Evolutionary conservation across 805 yeast genomes (phyloP).

Genomic region (Cyberlindnera suaveolens): DNA sequence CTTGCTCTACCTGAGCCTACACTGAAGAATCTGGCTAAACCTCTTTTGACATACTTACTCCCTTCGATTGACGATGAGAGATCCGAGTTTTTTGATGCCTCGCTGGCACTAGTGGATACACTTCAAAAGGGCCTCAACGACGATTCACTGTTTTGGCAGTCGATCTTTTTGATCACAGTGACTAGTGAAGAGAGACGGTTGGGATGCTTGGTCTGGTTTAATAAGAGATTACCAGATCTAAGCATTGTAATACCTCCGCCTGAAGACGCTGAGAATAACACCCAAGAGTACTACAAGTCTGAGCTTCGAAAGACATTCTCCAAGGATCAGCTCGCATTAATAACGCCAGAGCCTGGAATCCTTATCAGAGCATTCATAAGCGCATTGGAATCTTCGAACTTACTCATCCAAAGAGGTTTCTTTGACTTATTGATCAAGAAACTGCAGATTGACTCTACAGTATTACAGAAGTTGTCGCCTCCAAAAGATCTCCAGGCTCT

Average conservation of each 20-base stretch:
- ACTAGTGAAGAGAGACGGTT: slow-evolving; percentile 72
- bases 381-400: slow-evolving; percentile 59
- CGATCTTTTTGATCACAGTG: slow-evolving; percentile 66
- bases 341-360: slow-evolving; percentile 75
- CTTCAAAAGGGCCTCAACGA: slow-evolving; percentile 53
- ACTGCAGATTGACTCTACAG: slow-evolving; percentile 57
- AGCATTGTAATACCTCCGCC: slow-evolving; percentile 26
- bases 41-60: slow-evolving; percentile 65
- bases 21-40: slow-evolving; percentile 53
- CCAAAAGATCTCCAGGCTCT: slow-evolving; percentile 51
- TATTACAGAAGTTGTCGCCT: slow-evolving; percentile 42
- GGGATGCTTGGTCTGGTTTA: slow-evolving; percentile 80
- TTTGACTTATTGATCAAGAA: slow-evolving; percentile 71
- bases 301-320: slow-evolving; percentile 25
- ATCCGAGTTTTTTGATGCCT: slow-evolving; percentile 68
- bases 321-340: slow-evolving; percentile 52
- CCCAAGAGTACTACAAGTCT: slow-evolving; percentile 20
- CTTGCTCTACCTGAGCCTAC: slow-evolving; percentile 42
- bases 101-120: slow-evolving; percentile 52
- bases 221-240: slow-evolving; percentile 58
- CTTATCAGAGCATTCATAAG: slow-evolving; percentile 66
- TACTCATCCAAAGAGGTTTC: slow-evolving; percentile 82
- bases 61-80: slow-evolving; percentile 93
- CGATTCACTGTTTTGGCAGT: slow-evolving; percentile 82
- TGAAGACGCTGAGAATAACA: slow-evolving; percentile 8